phyloP scores from a whole-genome alignment of 2,329 filamentous ascomycete species.

The Colletotrichum liaoningense region DNA sequence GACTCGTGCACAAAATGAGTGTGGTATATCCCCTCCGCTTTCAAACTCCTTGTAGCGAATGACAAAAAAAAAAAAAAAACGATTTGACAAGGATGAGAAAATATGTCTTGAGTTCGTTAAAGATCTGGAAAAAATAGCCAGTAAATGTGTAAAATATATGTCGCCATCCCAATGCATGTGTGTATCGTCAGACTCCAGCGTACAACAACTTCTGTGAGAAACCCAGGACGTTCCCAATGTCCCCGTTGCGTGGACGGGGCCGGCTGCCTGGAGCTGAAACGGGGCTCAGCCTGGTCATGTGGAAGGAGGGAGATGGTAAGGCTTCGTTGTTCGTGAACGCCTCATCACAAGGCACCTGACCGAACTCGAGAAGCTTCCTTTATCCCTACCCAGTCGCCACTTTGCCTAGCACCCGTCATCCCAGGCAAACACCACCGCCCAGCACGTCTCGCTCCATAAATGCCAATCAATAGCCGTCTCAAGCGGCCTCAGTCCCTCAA shows the following conservation, averaged over 20 bases:
- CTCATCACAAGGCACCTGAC: slow-evolving; percentile 5
- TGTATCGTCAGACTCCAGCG: slow-evolving; percentile 38
- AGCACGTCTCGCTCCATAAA: slow-evolving; percentile 35
- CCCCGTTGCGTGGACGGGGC: slow-evolving; percentile 11
- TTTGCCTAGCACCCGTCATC: not conserved
- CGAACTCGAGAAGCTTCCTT: not conserved
- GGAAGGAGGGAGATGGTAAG: not conserved
- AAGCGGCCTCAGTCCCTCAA: slow-evolving; percentile 21
- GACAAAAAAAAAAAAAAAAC: slow-evolving; percentile 13
- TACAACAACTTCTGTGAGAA: slow-evolving; percentile 34
- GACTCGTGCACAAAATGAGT: slow-evolving; percentile 4
- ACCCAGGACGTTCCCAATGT: slow-evolving; percentile 31
- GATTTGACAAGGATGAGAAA: not conserved
- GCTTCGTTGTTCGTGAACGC: not conserved
- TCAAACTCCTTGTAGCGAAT: slow-evolving; percentile 16
- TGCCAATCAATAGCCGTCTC: slow-evolving; percentile 29
- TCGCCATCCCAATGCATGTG: slow-evolving; percentile 36
- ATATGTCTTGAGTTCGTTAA: slow-evolving; percentile 16
- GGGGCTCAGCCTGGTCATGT: slow-evolving; percentile 2
- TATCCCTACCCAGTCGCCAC: not conserved
- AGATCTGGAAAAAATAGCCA: not conserved
- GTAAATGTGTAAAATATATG: slow-evolving; percentile 3
- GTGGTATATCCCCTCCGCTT: slow-evolving; percentile 21
- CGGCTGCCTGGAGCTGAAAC: not conserved
- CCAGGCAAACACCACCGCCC: slow-evolving; percentile 18